Evolutionary conservation across 2,329 filamentous ascomycete genomes (phyloP).

Genomic region (Nannizziopsis arthrosporioides): DNA sequence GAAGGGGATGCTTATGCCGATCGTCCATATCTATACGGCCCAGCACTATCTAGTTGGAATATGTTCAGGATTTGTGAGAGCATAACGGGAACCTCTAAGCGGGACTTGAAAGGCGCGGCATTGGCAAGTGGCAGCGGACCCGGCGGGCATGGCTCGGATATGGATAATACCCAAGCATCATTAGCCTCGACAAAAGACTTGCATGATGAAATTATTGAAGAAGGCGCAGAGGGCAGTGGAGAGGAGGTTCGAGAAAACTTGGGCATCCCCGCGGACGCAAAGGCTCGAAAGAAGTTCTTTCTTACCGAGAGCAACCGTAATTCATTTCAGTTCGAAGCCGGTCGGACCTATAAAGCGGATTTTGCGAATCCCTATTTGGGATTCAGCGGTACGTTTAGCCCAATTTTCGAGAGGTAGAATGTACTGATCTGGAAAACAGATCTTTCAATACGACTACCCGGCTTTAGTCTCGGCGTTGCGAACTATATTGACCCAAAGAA

Average conservation of each 20-base stretch:
- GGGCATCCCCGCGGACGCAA: slow-evolving; percentile 43
- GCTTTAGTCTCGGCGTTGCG: slow-evolving; percentile 27
- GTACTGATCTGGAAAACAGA: slow-evolving; percentile 15
- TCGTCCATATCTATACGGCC: slow-evolving; percentile 72
- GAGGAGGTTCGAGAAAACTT: slow-evolving; percentile 35
- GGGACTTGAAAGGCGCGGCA: slow-evolving; percentile 9
- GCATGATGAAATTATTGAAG: slow-evolving; percentile 48
- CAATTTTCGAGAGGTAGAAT: neutral
- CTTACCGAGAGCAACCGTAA: slow-evolving; percentile 45
- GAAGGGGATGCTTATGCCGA: slow-evolving; percentile 86
- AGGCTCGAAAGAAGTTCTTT: slow-evolving; percentile 50
- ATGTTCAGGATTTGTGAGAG: slow-evolving; percentile 52
- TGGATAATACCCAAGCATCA: too few species aligned
- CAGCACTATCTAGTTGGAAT: slow-evolving; percentile 70
- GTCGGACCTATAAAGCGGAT: slow-evolving; percentile 51
- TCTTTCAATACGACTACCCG: slow-evolving; percentile 31
- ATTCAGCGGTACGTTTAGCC: slow-evolving; percentile 50
- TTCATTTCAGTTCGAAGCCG: slow-evolving; percentile 50
- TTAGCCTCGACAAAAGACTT: slow-evolving; percentile 25
- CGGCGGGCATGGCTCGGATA: neutral
- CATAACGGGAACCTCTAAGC: slow-evolving; percentile 17
- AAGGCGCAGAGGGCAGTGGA: slow-evolving; percentile 53
- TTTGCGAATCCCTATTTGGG: slow-evolving; percentile 92
- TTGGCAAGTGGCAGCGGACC: neutral
- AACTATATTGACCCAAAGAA: slow-evolving; percentile 50